These are phyloP conservation scores for Xylaria bambusicola DNA, from an alignment of 495 filamentous ascomycete species.

Conservation along the genomic window DNA sequence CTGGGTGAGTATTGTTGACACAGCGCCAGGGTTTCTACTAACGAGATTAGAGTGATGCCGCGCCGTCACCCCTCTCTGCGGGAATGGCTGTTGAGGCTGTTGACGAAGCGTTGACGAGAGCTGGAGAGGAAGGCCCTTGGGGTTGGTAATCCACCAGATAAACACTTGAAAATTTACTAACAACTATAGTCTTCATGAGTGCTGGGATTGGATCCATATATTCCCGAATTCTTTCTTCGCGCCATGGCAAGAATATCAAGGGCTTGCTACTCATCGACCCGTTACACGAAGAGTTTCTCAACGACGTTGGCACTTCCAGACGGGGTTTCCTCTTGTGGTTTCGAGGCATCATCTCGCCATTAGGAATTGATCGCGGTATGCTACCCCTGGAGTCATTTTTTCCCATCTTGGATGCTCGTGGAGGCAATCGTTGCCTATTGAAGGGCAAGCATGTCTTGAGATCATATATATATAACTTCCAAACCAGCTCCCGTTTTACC, in stretches of 20 bases:
- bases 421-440: too few relatives aligned
- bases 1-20: slow-evolving; percentile 56
- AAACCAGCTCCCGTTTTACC: too few relatives aligned
- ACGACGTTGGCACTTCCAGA: slow-evolving; percentile 61
- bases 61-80: slow-evolving; percentile 87
- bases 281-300: slow-evolving; percentile 81
- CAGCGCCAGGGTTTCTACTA: not conserved
- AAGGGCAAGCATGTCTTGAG: too few relatives aligned
- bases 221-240: slow-evolving; percentile 82
- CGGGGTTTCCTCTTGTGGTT: slow-evolving; percentile 85
- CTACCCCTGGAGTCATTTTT: too few relatives aligned
- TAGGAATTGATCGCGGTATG: slow-evolving; percentile 82
- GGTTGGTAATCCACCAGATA: slow-evolving; percentile 54
- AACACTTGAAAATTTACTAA: slow-evolving; percentile 12
- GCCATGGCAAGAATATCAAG: slow-evolving; percentile 68
- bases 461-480: too few relatives aligned
- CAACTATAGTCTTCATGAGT: slow-evolving; percentile 44
- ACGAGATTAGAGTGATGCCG: slow-evolving; percentile 67
- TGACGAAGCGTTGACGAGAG: slow-evolving; percentile 76
- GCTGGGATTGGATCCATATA: slow-evolving; percentile 84
- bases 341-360: slow-evolving; percentile 78
- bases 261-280: slow-evolving; percentile 86
- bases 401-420: too few relatives aligned
- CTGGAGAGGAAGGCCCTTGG: slow-evolving; percentile 86
- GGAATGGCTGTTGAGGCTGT: slow-evolving; percentile 86